A percentile compares a stretch with the other conserved stretches of the same genome.
These are phyloP conservation scores for Wickerhamiella kurtzmanii DNA, from an alignment of 805 yeast genomes.

Conservation along the genomic window DNA sequence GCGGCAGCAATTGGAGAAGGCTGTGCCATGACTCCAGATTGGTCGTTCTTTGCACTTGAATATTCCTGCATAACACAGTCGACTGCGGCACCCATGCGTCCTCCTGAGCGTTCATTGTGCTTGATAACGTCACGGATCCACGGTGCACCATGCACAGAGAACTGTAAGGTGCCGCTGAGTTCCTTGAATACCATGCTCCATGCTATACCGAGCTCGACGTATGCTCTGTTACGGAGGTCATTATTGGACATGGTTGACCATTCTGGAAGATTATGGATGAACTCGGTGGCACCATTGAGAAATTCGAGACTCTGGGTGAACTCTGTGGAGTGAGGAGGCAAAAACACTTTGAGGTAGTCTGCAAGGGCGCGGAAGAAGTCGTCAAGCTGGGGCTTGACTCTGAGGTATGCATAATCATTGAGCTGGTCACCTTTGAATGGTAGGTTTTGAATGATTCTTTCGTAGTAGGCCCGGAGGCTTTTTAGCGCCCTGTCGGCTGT, in stretches of 20 bases:
- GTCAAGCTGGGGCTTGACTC: conserved; percentile 53
- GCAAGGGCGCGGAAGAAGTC: conserved; percentile 60
- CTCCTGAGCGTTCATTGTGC: conserved; percentile 14
- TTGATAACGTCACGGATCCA: conserved; percentile 17
- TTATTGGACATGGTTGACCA: conserved; percentile 40
- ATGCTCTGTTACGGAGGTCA: conserved; percentile 35
- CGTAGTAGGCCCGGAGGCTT: conserved; percentile 35
- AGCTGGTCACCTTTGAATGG: conserved; percentile 66
- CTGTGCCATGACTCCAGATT: background rate
- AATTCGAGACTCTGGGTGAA: conserved; percentile 44
- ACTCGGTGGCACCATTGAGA: conserved; percentile 44
- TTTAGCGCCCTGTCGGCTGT: conserved; percentile 39
- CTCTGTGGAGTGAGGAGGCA: conserved; percentile 57
- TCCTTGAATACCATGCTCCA: conserved; percentile 28
- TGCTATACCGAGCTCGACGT: conserved; percentile 46
- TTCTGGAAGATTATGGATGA: conserved; percentile 51
- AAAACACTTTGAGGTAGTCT: conserved; percentile 57
- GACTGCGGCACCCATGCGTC: conserved; percentile 12
- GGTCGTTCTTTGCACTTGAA: background rate
- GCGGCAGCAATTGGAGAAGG: background rate
- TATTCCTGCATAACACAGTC: background rate
- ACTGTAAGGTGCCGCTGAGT: conserved; percentile 8
- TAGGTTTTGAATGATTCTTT: conserved; percentile 33
- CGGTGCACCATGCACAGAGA: conserved; percentile 12
- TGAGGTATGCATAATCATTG: conserved; percentile 62